A percentile compares a stretch with the other conserved stretches of the same genome.
Evolutionary conservation across 495 filamentous ascomycete species (phyloP).

Genomic region (Penicillium alfredii): DNA sequence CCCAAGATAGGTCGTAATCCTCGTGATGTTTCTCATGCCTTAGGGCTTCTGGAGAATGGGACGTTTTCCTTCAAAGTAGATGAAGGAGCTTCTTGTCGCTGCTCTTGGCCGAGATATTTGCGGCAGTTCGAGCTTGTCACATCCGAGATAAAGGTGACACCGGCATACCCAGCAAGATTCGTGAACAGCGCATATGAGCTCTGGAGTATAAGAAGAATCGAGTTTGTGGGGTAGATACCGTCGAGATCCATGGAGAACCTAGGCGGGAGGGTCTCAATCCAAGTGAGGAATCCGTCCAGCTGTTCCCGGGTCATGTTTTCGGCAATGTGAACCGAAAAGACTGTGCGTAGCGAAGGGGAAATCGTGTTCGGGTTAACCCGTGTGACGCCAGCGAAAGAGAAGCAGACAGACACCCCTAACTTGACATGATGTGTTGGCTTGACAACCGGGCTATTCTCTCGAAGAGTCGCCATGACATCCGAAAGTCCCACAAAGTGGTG

Average conservation of each 20-base stretch:
- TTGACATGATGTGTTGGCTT: constrained; percentile 8
- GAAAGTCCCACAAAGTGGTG: constrained; percentile 9
- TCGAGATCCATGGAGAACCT: constrained; percentile 7
- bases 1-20: no score
- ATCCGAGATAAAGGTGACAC: constrained; percentile 8
- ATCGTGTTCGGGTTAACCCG: constrained; percentile 4
- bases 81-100: constrained; percentile 5
- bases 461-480: constrained; percentile 9
- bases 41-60: constrained; percentile 5
- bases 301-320: constrained; percentile 9
- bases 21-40: no score
- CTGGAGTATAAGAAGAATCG: constrained; percentile 10
- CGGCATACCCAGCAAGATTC: constrained; percentile 6
- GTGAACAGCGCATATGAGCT: constrained; percentile 7
- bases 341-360: constrained; percentile 9
- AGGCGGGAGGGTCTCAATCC: constrained; percentile 10
- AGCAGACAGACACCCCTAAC: constrained; percentile 10
- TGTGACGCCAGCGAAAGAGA: constrained; percentile 6
- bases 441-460: constrained; percentile 6
- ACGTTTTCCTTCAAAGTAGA: constrained; percentile 6
- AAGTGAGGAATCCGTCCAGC: constrained; percentile 7
- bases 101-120: constrained; percentile 5
- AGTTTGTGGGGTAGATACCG: constrained; percentile 3
- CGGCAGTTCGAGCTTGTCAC: constrained; percentile 8
- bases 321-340: constrained; percentile 11